Percentiles rank a stretch among this genome's conserved stretches.
Evolutionary conservation across 2,329 filamentous ascomycete species (phyloP).

Genomic region (Exophiala calicioides): DNA sequence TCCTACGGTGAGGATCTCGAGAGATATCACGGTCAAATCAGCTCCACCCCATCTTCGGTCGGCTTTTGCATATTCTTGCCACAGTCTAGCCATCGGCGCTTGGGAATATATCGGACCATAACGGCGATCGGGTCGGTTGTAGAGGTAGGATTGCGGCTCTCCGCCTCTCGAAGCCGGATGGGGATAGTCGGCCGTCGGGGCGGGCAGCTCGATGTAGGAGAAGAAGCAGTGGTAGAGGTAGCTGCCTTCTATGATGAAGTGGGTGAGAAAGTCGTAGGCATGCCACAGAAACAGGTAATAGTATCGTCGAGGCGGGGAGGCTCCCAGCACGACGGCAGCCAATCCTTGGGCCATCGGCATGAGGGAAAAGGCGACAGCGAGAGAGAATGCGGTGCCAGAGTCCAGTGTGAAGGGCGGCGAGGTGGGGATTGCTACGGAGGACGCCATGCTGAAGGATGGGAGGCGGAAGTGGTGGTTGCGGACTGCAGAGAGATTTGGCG

Average conservation of each 20-base stretch:
- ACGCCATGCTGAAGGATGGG: conserved; percentile 12
- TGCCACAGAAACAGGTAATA: conserved; percentile 87
- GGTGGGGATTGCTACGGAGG: conserved; percentile 8
- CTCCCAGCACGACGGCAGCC: conserved; percentile 54
- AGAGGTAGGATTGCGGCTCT: conserved; percentile 48
- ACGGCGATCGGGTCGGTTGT: conserved; percentile 54
- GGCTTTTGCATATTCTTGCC: conserved; percentile 68
- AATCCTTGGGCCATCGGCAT: conserved; percentile 55
- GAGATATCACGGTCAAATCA: conserved; percentile 59
- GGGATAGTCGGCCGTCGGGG: conserved; percentile 34
- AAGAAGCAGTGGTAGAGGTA: conserved; percentile 96
- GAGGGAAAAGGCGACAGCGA: conserved; percentile 56
- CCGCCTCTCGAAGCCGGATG: conserved; percentile 29
- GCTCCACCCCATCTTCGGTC: conserved; percentile 62
- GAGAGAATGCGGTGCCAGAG: conserved; percentile 54
- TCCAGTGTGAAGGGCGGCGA: conserved; percentile 40
- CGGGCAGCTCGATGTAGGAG: conserved; percentile 54
- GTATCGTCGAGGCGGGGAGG: conserved; percentile 56
- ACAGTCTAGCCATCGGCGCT: conserved; percentile 56
- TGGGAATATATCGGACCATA: conserved; percentile 62
- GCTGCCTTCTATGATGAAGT: conserved; percentile 85
- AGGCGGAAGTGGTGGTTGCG: too few relatives aligned
- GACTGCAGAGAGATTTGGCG: too few relatives aligned
- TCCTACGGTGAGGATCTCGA: conserved; percentile 64
- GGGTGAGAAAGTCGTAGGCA: conserved; percentile 86